Base-by-base conservation (phyloP, 345 rosid species). In the Turritis glabra region DNA sequence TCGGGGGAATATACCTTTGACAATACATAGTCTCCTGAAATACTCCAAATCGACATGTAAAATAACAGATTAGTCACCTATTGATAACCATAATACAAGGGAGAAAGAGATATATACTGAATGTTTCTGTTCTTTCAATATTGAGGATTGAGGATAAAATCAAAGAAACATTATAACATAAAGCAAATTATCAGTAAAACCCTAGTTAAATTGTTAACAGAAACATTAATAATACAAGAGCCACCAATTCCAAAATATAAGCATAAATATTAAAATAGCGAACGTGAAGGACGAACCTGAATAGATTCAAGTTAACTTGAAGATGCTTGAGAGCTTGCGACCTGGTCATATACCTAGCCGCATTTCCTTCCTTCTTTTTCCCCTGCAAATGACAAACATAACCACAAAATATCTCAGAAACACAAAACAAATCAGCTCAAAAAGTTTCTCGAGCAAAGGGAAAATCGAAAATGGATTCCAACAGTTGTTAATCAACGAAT, bases 351-450 rank as follows among this genome's bases (percentile, higher is more conserved):
- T 89, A 92, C 80, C 87, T 83, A 25, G 97, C 91, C 18, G 88
- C 96, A 78, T 92, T 92, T 56, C 99, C 99, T 82, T 92, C 98
- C 85, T 85, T 95, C 79, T 88, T 95, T 87, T 95, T 95, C 10
- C 99, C 99, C 99, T 95, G 81, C 1, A 69, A 73, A 65, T 15
- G 19, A 32, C 40, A 30, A 55, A 7, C 5, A 54, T 0, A 1
- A 64, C 58, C 50, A 59, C 4, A 6, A 0, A 0, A 23, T 22
- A 38, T 56, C 33, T 64, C 3, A 67, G 7, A 9, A 32, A 51
- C 7, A 74, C 7, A 74, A 64, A 54, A 7, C 7, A 53, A 8
- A 5, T 17, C 5, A 60, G 38, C 10, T 15, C 14, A 23, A 7
- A 26, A 30, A 59, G 9, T 12, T 8, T 19, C 13, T 26, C 41